Conservation (phyloP, 2,329 filamentous ascomycete genomes). For the Fusarium citri region DNA sequence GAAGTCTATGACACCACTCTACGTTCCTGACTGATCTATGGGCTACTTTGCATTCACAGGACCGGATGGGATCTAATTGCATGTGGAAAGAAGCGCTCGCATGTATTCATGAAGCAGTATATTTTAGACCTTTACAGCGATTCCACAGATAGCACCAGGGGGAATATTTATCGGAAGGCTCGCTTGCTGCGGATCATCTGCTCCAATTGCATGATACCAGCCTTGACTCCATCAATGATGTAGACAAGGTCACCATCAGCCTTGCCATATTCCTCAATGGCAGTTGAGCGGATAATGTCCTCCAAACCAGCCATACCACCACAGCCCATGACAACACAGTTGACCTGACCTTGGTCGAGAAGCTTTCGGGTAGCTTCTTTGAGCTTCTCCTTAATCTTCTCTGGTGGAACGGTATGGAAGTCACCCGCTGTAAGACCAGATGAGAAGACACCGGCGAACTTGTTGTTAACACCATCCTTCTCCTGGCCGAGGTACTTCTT, state of each 20-base stretch:
- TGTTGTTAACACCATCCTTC: conserved; percentile 50
- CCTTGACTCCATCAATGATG: conserved; percentile 84
- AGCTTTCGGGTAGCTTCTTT: conserved; percentile 76
- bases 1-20: not conserved
- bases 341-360: conserved; percentile 65
- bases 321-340: conserved; percentile 84
- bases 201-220: conserved; percentile 72
- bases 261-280: conserved; percentile 72
- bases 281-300: conserved; percentile 76
- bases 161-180: conserved; percentile 49
- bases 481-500: conserved; percentile 68
- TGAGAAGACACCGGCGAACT: conserved; percentile 84
- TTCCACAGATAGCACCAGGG: conserved; percentile 13
- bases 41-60: not conserved
- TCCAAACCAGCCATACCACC: conserved; percentile 92
- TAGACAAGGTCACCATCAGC: conserved; percentile 66
- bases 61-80: not conserved
- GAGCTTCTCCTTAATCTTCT: conserved; percentile 74
- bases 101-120: conserved; percentile 9
- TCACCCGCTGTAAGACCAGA: conserved; percentile 85
- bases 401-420: conserved; percentile 76
- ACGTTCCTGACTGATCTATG: not conserved
- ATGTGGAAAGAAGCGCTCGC: not conserved
- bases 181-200: conserved; percentile 61
- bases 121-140: conserved; percentile 6